These are phyloP conservation scores for Verticillium longisporum DNA, from an alignment of 2,329 filamentous ascomycete genomes.

Conservation along the genomic window DNA sequence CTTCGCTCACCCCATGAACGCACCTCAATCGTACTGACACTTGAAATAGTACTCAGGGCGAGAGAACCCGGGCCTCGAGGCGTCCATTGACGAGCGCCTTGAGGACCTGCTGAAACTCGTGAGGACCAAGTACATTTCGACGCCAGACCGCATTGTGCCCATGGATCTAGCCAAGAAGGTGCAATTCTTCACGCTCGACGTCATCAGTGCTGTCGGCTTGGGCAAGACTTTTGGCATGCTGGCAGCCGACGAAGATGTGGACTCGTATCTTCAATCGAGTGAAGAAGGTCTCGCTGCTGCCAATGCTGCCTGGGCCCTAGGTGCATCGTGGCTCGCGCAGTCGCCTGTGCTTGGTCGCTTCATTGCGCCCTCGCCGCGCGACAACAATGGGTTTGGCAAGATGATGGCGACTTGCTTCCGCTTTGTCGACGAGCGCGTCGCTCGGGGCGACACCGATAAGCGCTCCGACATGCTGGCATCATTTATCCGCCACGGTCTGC, in stretches of 20 bases:
- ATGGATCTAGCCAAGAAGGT: constrained; percentile 41
- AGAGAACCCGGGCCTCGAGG: constrained; percentile 44
- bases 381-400: constrained; percentile 24
- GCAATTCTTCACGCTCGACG: constrained; percentile 46
- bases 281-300: constrained; percentile 23
- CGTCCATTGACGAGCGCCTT: constrained; percentile 39
- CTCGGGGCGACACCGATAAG: constrained; percentile 9
- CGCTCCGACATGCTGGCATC: constrained; percentile 22
- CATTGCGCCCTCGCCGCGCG: constrained; percentile 18
- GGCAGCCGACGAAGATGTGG: constrained; percentile 33
- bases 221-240: constrained; percentile 44
- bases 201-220: constrained; percentile 43
- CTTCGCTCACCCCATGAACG: not conserved
- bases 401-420: constrained; percentile 24
- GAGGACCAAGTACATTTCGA: constrained; percentile 33
- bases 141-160: constrained; percentile 14
- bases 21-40: not conserved
- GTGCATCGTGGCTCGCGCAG: constrained; percentile 20
- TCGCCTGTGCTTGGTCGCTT: constrained; percentile 18
- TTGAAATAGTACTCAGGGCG: constrained; percentile 42
- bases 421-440: constrained; percentile 17
- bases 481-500: constrained; percentile 19
- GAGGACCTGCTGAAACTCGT: constrained; percentile 37
- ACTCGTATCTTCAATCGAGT: constrained; percentile 27
- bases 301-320: constrained; percentile 18